Percentiles rank a stretch among this genome's conserved stretches.
phyloP scores from a whole-genome alignment of 202 grass and related monocot genomes.

The Zizania palustris region DNA sequence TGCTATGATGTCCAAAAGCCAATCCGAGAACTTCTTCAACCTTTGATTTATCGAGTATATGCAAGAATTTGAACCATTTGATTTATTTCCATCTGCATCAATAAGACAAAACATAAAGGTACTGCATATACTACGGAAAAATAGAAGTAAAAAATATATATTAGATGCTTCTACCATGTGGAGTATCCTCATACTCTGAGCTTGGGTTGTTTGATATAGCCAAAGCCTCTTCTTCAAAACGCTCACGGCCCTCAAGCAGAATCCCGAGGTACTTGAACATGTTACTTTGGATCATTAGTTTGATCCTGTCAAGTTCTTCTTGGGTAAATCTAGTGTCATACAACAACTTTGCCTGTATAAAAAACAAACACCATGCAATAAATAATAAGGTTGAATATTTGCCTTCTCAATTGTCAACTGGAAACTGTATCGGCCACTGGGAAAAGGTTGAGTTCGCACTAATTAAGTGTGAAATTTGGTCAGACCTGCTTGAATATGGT shows the following conservation, averaged over 20 bases:
- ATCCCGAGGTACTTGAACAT: constrained; percentile 95
- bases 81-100: constrained; percentile 55
- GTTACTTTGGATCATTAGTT: constrained; percentile 98
- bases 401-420: not conserved
- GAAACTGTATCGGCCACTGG: not conserved
- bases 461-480: constrained; percentile 28
- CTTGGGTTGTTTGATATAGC: constrained; percentile 43
- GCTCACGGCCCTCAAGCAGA: constrained; percentile 89
- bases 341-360: constrained; percentile 77
- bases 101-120: constrained; percentile 35
- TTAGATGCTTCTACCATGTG: constrained; percentile 45
- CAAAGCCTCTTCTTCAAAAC: constrained; percentile 93
- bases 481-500: constrained; percentile 94
- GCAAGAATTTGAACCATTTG: constrained; percentile 45
- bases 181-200: constrained; percentile 37
- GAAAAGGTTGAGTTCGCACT: not conserved
- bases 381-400: constrained; percentile 9
- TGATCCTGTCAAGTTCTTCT: constrained; percentile 86
- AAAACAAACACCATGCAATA: constrained; percentile 31
- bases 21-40: constrained; percentile 95
- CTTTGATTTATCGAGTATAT: constrained; percentile 89
- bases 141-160: constrained; percentile 18
- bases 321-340: constrained; percentile 72
- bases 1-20: constrained; percentile 96
- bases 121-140: constrained; percentile 29